Conservation (phyloP, 805 yeast genomes). For the Candida corydali region DNA sequence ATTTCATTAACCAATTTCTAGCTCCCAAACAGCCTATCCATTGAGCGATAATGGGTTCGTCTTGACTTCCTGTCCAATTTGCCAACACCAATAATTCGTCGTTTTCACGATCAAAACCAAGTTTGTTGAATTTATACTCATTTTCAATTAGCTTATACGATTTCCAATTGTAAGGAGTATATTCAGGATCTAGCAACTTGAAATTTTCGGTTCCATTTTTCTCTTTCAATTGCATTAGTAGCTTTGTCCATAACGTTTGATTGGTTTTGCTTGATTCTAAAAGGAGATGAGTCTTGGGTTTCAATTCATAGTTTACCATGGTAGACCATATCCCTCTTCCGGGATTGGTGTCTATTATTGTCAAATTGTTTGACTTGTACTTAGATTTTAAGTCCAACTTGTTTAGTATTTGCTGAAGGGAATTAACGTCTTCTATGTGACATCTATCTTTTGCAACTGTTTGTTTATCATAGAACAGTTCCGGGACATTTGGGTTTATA, state of each 20-base stretch:
- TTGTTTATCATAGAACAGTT: conserved; percentile 1
- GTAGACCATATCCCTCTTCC: conserved; percentile 60
- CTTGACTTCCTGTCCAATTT: conserved; percentile 48
- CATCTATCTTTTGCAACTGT: conserved; percentile 1
- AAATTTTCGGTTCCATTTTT: conserved; percentile 28
- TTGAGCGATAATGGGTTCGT: conserved; percentile 70
- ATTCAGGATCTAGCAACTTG: conserved; percentile 17
- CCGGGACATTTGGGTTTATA: conserved; percentile 1
- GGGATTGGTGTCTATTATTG: conserved; percentile 57
- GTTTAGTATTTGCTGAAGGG: conserved; percentile 34
- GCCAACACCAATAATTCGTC: conserved; percentile 55
- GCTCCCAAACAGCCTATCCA: conserved; percentile 67
- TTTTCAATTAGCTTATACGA: conserved; percentile 42
- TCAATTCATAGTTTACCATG: conserved; percentile 53
- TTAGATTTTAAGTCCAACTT: conserved; percentile 39
- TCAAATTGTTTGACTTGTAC: conserved; percentile 34
- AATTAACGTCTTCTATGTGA: neutral
- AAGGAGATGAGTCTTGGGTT: conserved; percentile 62
- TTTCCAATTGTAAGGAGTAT: conserved; percentile 68
- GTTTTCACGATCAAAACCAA: conserved; percentile 40
- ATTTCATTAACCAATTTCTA: conserved; percentile 69
- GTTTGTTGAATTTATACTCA: neutral
- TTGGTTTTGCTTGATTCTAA: conserved; percentile 47
- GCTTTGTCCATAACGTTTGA: conserved; percentile 23
- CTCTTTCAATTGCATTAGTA: conserved; percentile 22